Conservation (phyloP, 345 rosid species). For the Salix exigua region DNA sequence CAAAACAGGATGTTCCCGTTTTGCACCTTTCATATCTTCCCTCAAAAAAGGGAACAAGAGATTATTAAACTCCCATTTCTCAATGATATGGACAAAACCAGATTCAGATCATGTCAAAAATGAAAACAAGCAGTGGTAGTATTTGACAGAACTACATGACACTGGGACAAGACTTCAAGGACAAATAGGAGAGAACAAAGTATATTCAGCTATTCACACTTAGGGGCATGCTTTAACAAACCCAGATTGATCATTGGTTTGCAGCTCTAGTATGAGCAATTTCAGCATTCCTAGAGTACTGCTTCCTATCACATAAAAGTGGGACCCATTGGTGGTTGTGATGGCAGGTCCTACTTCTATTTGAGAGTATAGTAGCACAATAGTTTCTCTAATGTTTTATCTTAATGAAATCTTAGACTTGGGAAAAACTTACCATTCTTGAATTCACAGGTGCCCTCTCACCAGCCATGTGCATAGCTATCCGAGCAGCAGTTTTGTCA, state of each 20-base stretch:
- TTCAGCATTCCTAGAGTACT: background rate
- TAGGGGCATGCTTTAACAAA: background rate
- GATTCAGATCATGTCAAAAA: background rate
- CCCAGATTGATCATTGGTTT: background rate
- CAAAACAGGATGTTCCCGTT: background rate
- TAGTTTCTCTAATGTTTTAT: background rate
- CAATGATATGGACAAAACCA: background rate
- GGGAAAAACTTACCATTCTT: slow-evolving; percentile 55
- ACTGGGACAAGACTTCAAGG: background rate
- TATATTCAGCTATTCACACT: background rate
- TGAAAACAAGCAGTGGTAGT: background rate
- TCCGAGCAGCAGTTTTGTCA: slow-evolving; percentile 87
- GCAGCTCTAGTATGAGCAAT: background rate
- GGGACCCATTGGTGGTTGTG: background rate
- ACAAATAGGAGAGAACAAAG: background rate
- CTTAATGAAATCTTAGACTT: background rate
- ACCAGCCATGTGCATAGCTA: slow-evolving; percentile 97
- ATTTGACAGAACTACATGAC: background rate
- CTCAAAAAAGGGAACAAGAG: background rate
- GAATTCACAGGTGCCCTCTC: slow-evolving; percentile 84
- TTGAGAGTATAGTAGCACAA: background rate
- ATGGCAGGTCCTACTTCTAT: background rate
- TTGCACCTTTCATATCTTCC: background rate
- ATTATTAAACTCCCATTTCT: background rate
- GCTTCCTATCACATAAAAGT: background rate